Evolutionary conservation across 257 asterid species (phyloP), one percentile per base, ranked within the genome.

Genomic region (Solanum gandarillasii): DNA sequence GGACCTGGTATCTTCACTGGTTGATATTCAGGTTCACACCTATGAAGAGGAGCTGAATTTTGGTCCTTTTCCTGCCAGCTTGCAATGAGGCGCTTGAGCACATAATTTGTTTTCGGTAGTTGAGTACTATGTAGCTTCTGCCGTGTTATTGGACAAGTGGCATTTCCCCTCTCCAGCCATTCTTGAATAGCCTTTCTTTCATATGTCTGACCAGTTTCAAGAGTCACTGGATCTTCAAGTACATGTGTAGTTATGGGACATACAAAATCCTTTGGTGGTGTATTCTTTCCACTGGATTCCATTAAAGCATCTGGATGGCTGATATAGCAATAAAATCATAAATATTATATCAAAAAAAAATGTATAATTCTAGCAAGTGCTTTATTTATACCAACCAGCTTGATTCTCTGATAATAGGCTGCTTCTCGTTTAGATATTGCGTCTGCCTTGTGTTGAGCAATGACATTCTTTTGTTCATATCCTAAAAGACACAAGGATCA

Each of bases 201-300:
- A 29, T 94, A 96, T 5, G 98, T 96, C 87, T 96, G 98, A 1
- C 98, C 98, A 1, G 98, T 95, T 88, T 96, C 98, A 6, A 95
- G 96, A 31, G 98, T 96, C 35, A 96, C 98, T 1, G 98, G 98
- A 85, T 96, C 98, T 12, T 91, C 88, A 87, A 96, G 94, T 52
- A 96, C 41, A 76, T 95, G 94, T 31, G 95, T 92, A 0, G 98
- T 96, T 85, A 96, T 95, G 67, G 98, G 98, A 89, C 98, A 96
- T 39, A 96, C 95, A 35, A 96, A 96, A 89, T 96, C 98, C 89
- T 95, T 96, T 0, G 98, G 96, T 9, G 95, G 92, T 21, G 95
- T 84, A 68, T 43, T 87, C 89, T 90, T 95, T 87, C 92, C 90
- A 48, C 86, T 88, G 48, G 88, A 90, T 55, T 90, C 97, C 98